Evolutionary conservation across 164 flowering plant genomes (phyloP).

Genomic region (Annona cherimola): DNA sequence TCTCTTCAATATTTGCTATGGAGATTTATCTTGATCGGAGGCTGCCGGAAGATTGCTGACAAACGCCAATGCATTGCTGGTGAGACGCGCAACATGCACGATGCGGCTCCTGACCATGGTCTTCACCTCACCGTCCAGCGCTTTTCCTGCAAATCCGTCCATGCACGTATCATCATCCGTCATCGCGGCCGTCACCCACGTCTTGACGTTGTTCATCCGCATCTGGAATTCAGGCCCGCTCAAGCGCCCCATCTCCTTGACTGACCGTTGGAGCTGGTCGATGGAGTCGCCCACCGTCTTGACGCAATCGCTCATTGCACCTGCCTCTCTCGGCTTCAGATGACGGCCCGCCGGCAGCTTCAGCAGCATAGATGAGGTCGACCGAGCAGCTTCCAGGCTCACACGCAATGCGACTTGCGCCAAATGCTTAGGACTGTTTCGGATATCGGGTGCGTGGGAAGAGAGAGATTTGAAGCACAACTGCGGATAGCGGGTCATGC

Average conservation of each 20-base stretch:
- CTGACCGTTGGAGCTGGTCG: slow-evolving; percentile 39
- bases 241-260: slow-evolving; percentile 37
- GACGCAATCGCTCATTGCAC: slow-evolving; percentile 42
- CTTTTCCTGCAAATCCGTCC: slow-evolving; percentile 39
- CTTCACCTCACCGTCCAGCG: slow-evolving; percentile 21
- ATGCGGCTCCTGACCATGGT: slow-evolving; percentile 9
- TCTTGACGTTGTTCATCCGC: slow-evolving; percentile 41
- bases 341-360: slow-evolving; percentile 14
- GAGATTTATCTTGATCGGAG: no score
- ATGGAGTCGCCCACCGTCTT: slow-evolving; percentile 39
- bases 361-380: slow-evolving; percentile 21
- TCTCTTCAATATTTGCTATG: no score
- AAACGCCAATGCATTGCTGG: slow-evolving; percentile 55
- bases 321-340: slow-evolving; percentile 12
- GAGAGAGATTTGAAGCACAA: slow-evolving; percentile 39
- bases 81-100: slow-evolving; percentile 27
- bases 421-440: slow-evolving; percentile 27
- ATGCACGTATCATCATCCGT: slow-evolving; percentile 54
- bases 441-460: slow-evolving; percentile 32
- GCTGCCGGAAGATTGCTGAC: slow-evolving; percentile 18
- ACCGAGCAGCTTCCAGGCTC: slow-evolving; percentile 18
- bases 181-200: slow-evolving; percentile 66
- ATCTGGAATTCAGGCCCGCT: slow-evolving; percentile 25
- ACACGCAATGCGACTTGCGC: slow-evolving; percentile 33
- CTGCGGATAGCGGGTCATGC: slow-evolving; percentile 28